A percentile compares a stretch with the other conserved stretches of the same genome.
These are phyloP conservation scores for Narthecium ossifragum DNA, from an alignment of 106 monocot species.

Conservation along the genomic window DNA sequence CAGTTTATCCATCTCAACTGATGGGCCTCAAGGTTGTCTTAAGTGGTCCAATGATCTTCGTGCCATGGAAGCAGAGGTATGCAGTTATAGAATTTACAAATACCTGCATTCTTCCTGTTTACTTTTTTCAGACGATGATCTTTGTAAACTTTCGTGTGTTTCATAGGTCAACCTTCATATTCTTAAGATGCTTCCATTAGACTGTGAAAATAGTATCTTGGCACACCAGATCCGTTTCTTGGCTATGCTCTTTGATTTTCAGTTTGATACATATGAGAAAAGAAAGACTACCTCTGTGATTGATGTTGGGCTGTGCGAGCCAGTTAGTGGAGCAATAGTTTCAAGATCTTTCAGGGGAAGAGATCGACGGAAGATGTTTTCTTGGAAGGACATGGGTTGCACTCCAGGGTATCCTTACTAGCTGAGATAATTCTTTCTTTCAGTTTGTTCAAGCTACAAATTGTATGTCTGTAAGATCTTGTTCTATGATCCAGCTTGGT, in stretches of 20 bases:
- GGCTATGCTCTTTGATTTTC: constrained; percentile 86
- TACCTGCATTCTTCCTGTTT: background rate
- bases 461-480: no score
- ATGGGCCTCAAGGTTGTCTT: constrained; percentile 15
- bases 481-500: no score
- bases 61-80: constrained; percentile 95
- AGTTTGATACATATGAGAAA: constrained; percentile 35
- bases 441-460: no score
- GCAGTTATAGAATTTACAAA: background rate
- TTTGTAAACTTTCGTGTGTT: background rate
- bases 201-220: constrained; percentile 47
- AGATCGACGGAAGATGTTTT: constrained; percentile 73
- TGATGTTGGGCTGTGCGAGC: constrained; percentile 58
- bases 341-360: constrained; percentile 76
- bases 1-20: constrained; percentile 31
- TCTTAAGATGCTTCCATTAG: constrained; percentile 40
- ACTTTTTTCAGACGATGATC: no score
- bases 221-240: constrained; percentile 67
- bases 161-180: constrained; percentile 80
- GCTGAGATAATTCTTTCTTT: no score
- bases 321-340: constrained; percentile 39
- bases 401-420: constrained; percentile 33
- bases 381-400: constrained; percentile 45
- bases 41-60: constrained; percentile 83
- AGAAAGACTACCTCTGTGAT: constrained; percentile 40